A percentile compares a stretch with the other conserved stretches of the same genome.
Conservation (phyloP, 139 green algal genomes). For the Pedinophyceae sp. region DNA sequence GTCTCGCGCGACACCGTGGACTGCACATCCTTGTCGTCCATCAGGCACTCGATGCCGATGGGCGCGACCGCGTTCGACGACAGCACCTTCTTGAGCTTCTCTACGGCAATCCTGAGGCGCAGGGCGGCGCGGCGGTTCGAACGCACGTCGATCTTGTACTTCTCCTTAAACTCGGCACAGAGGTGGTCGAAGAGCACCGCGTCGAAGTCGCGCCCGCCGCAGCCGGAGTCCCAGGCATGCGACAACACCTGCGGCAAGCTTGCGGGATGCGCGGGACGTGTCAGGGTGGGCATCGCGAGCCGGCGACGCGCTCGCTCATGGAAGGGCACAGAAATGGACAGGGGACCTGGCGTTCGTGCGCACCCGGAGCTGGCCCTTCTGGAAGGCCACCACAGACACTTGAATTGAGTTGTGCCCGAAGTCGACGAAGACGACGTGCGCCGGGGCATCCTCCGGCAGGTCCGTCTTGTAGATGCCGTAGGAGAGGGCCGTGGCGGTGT, state of each 20-base stretch:
- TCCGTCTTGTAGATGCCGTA: constrained; percentile 99
- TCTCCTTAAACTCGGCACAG: constrained; percentile 58
- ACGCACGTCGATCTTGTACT: constrained; percentile 72
- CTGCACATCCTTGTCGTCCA: constrained; percentile 77
- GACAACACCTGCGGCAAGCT: constrained; percentile 51
- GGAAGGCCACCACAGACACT: constrained; percentile 82
- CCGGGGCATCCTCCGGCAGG: constrained; percentile 63
- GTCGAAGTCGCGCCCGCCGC: constrained; percentile 76
- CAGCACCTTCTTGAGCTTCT: constrained; percentile 72
- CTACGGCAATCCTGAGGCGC: constrained; percentile 59
- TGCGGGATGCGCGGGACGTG: neutral
- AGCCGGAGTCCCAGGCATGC: constrained; percentile 85
- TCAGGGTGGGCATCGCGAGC: no score
- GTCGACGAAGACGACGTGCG: constrained; percentile 91
- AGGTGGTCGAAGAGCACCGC: constrained; percentile 88
- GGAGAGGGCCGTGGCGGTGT: constrained; percentile 80
- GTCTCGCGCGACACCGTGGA: constrained; percentile 53
- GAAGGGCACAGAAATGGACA: no score
- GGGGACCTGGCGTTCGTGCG: no score
- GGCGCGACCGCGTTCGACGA: constrained; percentile 73
- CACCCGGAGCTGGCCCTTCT: constrained; percentile 64
- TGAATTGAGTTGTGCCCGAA: constrained; percentile 74
- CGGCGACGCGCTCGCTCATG: no score
- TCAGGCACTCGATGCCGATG: constrained; percentile 86
- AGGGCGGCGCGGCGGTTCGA: constrained; percentile 63